Percentiles rank a stretch among this genome's conserved stretches.
phyloP scores from a whole-genome alignment of 164 flowering plant species.

The Vitis labrusca region DNA sequence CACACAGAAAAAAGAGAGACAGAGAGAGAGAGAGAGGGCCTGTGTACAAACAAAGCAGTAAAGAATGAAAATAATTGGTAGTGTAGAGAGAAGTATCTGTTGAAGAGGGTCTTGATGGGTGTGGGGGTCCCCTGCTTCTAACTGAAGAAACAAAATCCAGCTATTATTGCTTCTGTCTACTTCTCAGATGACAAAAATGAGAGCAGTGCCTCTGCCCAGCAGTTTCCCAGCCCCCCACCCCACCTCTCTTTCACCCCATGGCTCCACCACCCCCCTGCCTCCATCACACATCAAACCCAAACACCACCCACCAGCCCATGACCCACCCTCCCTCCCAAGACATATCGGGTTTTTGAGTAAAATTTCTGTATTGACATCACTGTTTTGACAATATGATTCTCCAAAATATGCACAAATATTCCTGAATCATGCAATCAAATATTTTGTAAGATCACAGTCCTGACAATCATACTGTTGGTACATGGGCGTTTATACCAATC shows the following conservation, averaged over 20 bases:
- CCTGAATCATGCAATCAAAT: too few species aligned
- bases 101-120: slow-evolving; percentile 10
- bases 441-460: too few species aligned
- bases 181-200: slow-evolving; percentile 58
- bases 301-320: too few species aligned
- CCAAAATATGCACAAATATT: too few species aligned
- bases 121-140: slow-evolving; percentile 46
- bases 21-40: neutral
- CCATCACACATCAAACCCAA: neutral
- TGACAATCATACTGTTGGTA: too few species aligned
- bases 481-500: too few species aligned
- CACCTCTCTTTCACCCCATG: slow-evolving; percentile 3
- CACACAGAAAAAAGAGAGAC: too few species aligned
- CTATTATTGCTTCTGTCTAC: slow-evolving; percentile 56
- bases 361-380: too few species aligned
- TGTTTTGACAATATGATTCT: too few species aligned
- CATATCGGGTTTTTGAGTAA: too few species aligned
- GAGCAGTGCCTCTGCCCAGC: slow-evolving; percentile 41
- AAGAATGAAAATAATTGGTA: slow-evolving; percentile 21
- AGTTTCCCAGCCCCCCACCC: slow-evolving; percentile 26
- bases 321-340: neutral
- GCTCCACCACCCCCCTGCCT: slow-evolving; percentile 4
- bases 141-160: slow-evolving; percentile 63
- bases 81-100: slow-evolving; percentile 6
- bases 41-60: slow-evolving; percentile 14